Percentiles rank a stretch among this genome's conserved stretches.
phyloP scores from a whole-genome alignment of 73 alveolate genomes.

The Paramecium pentaurelia region DNA sequence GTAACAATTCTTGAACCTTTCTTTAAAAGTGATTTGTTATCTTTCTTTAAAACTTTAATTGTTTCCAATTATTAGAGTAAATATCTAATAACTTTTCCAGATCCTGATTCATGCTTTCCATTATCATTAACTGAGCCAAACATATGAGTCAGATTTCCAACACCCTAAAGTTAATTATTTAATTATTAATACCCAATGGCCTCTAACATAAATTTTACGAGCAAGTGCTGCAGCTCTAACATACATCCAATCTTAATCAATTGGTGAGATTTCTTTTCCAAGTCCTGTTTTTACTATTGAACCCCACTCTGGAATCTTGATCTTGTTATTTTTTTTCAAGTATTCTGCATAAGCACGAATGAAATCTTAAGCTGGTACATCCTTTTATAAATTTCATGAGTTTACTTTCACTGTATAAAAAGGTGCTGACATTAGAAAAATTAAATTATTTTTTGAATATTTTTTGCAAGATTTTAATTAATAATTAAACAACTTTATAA shows the following conservation, averaged over 20 bases:
- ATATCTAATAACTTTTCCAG: slow-evolving; percentile 92
- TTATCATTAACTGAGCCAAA: slow-evolving; percentile 86
- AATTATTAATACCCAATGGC: slow-evolving; percentile 76
- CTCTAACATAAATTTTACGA: slow-evolving; percentile 88
- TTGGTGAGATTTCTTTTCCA: slow-evolving; percentile 90
- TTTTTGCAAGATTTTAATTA: slow-evolving; percentile 84
- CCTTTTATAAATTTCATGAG: slow-evolving; percentile 53
- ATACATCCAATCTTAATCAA: slow-evolving; percentile 94
- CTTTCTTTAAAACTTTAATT: slow-evolving; percentile 80
- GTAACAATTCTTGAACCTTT: slow-evolving; percentile 64
- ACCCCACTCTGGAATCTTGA: slow-evolving; percentile 94
- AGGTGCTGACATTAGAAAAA: not conserved
- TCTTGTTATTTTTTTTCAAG: slow-evolving; percentile 90
- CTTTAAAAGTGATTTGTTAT: slow-evolving; percentile 61
- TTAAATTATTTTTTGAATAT: slow-evolving; percentile 84
- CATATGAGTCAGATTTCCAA: slow-evolving; percentile 63
- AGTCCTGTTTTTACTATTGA: slow-evolving; percentile 85
- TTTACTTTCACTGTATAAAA: slow-evolving; percentile 30
- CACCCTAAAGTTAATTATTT: not conserved
- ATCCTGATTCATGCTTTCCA: slow-evolving; percentile 81
- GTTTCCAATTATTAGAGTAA: slow-evolving; percentile 85
- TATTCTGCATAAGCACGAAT: slow-evolving; percentile 87
- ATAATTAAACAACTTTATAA: slow-evolving; percentile 53
- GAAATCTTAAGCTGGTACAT: slow-evolving; percentile 91
- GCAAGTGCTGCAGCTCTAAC: slow-evolving; percentile 97